Conservation (phyloP, 495 filamentous ascomycete species). For the Neurospora tetraspora region DNA sequence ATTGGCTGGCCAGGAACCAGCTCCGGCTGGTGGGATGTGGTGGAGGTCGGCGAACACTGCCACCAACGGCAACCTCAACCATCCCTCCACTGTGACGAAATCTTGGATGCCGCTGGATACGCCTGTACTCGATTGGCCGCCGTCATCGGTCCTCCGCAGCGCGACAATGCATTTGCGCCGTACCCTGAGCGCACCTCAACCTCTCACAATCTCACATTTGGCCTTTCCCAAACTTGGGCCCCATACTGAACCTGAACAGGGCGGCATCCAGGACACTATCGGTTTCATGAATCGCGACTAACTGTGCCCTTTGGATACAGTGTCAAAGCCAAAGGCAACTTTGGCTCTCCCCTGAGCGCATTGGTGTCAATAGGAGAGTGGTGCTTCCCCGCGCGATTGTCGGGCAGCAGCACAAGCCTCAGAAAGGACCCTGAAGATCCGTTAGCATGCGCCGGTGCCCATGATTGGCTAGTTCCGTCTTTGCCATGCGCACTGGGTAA, state of each 20-base stretch:
- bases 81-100: background rate
- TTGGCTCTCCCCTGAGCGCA: background rate
- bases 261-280: background rate
- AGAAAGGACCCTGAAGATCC: conserved; percentile 18
- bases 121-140: background rate
- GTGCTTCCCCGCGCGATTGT: background rate
- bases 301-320: background rate
- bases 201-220: background rate
- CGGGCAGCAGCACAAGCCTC: conserved; percentile 1
- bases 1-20: background rate
- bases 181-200: background rate
- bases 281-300: background rate
- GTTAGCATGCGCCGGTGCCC: background rate
- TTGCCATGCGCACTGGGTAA: background rate
- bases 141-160: background rate
- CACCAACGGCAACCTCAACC: background rate
- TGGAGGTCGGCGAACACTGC: conserved; percentile 5
- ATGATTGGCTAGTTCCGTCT: background rate
- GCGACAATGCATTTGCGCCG: background rate
- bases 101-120: background rate
- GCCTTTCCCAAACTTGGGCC: background rate
- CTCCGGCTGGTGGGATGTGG: background rate
- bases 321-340: background rate
- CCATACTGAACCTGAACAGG: background rate
- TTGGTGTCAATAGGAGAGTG: background rate